phyloP scores from a whole-genome alignment of 2,329 filamentous ascomycete species.

The Fonsecaea erecta region DNA sequence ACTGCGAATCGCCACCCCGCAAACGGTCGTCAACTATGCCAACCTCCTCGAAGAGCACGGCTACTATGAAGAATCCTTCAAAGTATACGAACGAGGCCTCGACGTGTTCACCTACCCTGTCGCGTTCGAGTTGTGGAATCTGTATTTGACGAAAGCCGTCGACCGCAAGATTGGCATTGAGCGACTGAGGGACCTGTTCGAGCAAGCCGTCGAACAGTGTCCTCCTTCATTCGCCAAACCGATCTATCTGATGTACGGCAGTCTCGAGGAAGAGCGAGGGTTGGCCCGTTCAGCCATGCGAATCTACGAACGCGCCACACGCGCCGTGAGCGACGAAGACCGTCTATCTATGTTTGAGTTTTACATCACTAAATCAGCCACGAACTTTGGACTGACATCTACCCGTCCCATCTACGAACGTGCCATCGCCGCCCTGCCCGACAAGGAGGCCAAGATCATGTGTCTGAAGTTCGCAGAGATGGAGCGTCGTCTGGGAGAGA shows the following conservation, averaged over 20 bases:
- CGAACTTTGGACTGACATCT: conserved; percentile 94
- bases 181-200: conserved; percentile 89
- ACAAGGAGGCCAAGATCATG: conserved; percentile 93
- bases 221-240: conserved; percentile 95
- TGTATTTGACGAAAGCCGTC: conserved; percentile 96
- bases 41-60: conserved; percentile 92
- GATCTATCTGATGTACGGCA: conserved; percentile 97
- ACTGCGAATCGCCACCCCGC: conserved; percentile 93
- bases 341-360: conserved; percentile 98
- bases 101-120: conserved; percentile 99
- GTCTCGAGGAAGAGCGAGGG: conserved; percentile 92
- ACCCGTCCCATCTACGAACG: conserved; percentile 95
- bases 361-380: conserved; percentile 98
- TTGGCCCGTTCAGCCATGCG: conserved; percentile 96
- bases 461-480: conserved; percentile 98
- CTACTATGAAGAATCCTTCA: conserved; percentile 97
- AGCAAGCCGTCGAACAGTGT: conserved; percentile 93
- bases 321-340: conserved; percentile 93
- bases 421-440: conserved; percentile 89
- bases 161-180: conserved; percentile 96
- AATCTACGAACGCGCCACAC: conserved; percentile 95
- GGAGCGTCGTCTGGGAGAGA: conserved; percentile 88
- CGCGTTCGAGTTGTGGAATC: conserved; percentile 97
- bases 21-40: conserved; percentile 98
- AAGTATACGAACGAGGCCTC: conserved; percentile 91